Evolutionary conservation across 345 rosid genomes (phyloP).

Genomic region (Pugionium cornutum): DNA sequence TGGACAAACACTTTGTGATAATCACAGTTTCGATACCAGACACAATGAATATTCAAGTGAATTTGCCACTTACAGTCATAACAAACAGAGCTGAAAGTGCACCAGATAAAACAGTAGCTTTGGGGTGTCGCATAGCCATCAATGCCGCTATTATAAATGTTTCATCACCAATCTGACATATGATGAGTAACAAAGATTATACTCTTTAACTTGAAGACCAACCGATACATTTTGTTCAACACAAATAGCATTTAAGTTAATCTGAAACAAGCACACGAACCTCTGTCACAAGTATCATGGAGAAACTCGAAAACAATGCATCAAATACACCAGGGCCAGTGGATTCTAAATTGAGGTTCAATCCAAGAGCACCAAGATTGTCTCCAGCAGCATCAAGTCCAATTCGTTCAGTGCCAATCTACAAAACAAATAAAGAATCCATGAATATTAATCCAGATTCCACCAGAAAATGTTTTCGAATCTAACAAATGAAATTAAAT

Average conservation of each 20-base stretch:
- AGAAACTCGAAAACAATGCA: slow-evolving; percentile 88
- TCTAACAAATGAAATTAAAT: slow-evolving; percentile 13
- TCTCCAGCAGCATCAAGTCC: slow-evolving; percentile 46
- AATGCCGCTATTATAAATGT: slow-evolving; percentile 98
- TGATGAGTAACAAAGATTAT: slow-evolving; percentile 12
- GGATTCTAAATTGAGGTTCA: slow-evolving; percentile 52
- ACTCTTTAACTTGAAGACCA: background rate
- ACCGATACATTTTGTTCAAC: background rate
- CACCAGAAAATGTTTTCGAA: background rate
- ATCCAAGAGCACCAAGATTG: slow-evolving; percentile 42
- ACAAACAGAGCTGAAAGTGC: slow-evolving; percentile 90
- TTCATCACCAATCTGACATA: slow-evolving; percentile 88
- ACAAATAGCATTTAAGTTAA: background rate
- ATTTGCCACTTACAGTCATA: slow-evolving; percentile 74
- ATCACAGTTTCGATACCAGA: background rate
- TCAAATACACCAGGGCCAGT: slow-evolving; percentile 85
- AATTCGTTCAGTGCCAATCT: slow-evolving; percentile 51
- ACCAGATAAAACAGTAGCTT: slow-evolving; percentile 87
- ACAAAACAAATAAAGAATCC: slow-evolving; percentile 20
- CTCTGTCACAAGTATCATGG: slow-evolving; percentile 97
- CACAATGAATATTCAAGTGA: background rate
- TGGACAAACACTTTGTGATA: slow-evolving; percentile 9
- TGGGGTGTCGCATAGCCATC: slow-evolving; percentile 99
- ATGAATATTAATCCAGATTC: slow-evolving; percentile 12
- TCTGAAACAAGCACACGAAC: slow-evolving; percentile 42